Conservation (phyloP, 1,284 basidiomycete genomes). For the Erythrobasidium hasegawianum region DNA sequence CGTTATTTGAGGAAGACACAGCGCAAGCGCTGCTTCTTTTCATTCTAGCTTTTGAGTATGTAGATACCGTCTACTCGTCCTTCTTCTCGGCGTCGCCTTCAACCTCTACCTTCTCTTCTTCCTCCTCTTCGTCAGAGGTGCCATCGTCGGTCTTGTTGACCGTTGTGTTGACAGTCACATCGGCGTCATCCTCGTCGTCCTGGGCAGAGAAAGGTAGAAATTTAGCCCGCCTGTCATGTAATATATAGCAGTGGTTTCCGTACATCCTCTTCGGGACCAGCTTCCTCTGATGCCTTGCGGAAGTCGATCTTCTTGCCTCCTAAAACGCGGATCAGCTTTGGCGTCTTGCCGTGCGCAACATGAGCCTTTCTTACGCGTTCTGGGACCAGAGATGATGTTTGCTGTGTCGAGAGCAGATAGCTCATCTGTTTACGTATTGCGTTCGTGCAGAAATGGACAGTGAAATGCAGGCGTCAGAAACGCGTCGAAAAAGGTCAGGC, state of each 20-base stretch:
- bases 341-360: background rate
- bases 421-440: conserved; percentile 13
- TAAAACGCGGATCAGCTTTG: background rate
- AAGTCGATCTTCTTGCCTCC: conserved; percentile 36
- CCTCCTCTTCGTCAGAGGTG: conserved; percentile 31
- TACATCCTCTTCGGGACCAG: conserved; percentile 25
- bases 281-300: conserved; percentile 32
- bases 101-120: conserved; percentile 20
- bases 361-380: conserved; percentile 7
- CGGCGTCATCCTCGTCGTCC: conserved; percentile 32
- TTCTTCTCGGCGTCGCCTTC: conserved; percentile 7
- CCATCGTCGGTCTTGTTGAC: conserved; percentile 24
- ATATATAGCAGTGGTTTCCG: background rate
- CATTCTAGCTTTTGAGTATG: too few species aligned
- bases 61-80: background rate
- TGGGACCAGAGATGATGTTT: conserved; percentile 30
- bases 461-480: conserved; percentile 4
- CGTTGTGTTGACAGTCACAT: conserved; percentile 33
- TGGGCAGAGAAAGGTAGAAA: conserved; percentile 3
- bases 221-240: background rate
- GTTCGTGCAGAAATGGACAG: background rate
- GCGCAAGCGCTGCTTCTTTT: too few species aligned
- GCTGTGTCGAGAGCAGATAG: conserved; percentile 23
- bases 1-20: too few species aligned
- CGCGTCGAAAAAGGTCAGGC: conserved; percentile 11